Evolutionary conservation across 139 green algal species (phyloP).

Genomic region (Pedinophyceae sp.): DNA sequence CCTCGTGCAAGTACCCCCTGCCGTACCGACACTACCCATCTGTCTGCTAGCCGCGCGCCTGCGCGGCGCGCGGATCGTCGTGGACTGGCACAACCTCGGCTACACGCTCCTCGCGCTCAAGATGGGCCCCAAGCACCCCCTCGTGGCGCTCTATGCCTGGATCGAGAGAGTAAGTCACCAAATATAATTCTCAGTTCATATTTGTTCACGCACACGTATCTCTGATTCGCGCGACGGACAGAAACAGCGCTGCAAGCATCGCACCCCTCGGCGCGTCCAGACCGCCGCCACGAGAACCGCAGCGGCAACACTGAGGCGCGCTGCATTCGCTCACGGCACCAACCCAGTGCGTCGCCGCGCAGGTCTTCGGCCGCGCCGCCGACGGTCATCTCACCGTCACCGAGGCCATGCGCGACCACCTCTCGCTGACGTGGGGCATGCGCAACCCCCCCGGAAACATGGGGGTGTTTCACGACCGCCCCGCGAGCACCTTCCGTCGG

Average conservation of each 20-base stretch:
- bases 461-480: slow-evolving; percentile 86
- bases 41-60: slow-evolving; percentile 42
- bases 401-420: slow-evolving; percentile 57
- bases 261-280: neutral
- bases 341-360: slow-evolving; percentile 3
- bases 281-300: neutral
- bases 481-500: slow-evolving; percentile 52
- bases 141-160: slow-evolving; percentile 18
- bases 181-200: neutral
- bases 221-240: neutral
- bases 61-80: slow-evolving; percentile 43
- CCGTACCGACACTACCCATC: slow-evolving; percentile 64
- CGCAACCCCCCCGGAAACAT: slow-evolving; percentile 16
- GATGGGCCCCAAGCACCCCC: slow-evolving; percentile 23
- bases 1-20: slow-evolving; percentile 51
- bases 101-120: slow-evolving; percentile 73
- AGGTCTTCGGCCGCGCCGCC: slow-evolving; percentile 37
- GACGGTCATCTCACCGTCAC: slow-evolving; percentile 73
- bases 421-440: slow-evolving; percentile 47
- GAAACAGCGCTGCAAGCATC: neutral
- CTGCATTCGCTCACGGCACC: neutral
- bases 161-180: neutral
- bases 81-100: slow-evolving; percentile 95
- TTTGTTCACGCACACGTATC: neutral
- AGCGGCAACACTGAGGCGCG: neutral